Base-by-base conservation (phyloP, 768 basidiomycete species). In the Chalciporus pseudorubinellus region DNA sequence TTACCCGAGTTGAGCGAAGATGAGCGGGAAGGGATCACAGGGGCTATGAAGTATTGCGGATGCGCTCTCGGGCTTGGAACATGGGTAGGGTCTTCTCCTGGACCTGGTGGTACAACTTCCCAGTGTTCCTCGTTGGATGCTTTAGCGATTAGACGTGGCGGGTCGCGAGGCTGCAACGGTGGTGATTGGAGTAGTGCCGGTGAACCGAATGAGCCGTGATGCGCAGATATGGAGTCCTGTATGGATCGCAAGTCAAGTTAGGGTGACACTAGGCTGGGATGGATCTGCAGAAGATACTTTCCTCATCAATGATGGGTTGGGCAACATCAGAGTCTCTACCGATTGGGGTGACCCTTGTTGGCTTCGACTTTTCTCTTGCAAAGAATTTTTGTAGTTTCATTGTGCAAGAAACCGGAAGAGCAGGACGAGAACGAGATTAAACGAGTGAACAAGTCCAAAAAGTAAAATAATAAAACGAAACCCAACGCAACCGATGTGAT, bases 341-440 rank as follows among this genome's bases (percentile, higher is more conserved):
- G 56, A 46, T 61, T 41, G 55, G 64, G 18, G 53, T 65, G 19
- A 65, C 59, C 48, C 66, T 73, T 9, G 70, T 49, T 22, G 62
- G 51, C 63, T 76, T 81, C 49, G 62, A 57, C 59, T 80, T 84
- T 63, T 74, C 75, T 47, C 77, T 71, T 21, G 73, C 72, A 51
- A 86, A 85, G 39, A 86, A 67, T 70, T 77, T 84, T 59, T 66
- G 65, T 0, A 66, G 44, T 72, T 79, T 84, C 83, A 84, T 85
- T 33, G 61, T 52, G 9, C 26, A 26, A 26, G 1, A 6, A 3
- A 26, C 34, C 16, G 16, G 34, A 43, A 36, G 51, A 53, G 51
- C 10, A n/a, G 16, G n/a, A 31, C 40, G 29, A 43, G 22, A 48
- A 24, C 29, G 33, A 21, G 13, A 12, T 28, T 13, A 20, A 36